Evolutionary conservation across 2,329 filamentous ascomycete species (phyloP), one percentile per base, ranked within the genome.

Genomic region (Trichophaea hybrida): DNA sequence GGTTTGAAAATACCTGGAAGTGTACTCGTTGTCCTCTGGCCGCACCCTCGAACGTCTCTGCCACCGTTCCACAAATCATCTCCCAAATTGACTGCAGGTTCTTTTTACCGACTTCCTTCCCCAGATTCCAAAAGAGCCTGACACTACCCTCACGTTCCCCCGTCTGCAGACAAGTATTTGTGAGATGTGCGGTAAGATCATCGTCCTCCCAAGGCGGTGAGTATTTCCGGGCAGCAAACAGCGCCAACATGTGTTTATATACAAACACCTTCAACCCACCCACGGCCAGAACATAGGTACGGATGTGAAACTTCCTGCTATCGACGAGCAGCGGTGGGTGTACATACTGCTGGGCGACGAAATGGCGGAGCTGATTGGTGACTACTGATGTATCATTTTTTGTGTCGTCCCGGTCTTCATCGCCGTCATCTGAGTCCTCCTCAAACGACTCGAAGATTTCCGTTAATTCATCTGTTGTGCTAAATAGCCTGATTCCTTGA

Each of bases 281-380:
- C 1, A 83, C 77, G 56, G 88, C 87, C 61, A 95, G 78, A 31
- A 95, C 87, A 72, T 98, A 98, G 1, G 86, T 88, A 49, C 93
- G 80, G 69, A 98, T 88, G 74, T 98, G 93, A 74, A 97, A 98
- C 73, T 98, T 98, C n/a, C 74, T 75, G 33, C 76, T 78, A 2
- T 75, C 77, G 13, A 91, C 75, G 10, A 96, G 78, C 2, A 97
- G 79, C 0, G 91, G 90, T 1, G 85, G 87, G 71, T 94, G 81
- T 68, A 98, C 91, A 73, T 98, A 98, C 0, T 88, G 88, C 72
- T 98, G 93, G 4, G 86, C 90, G 69, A 97, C 83, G 74, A 98
- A 98, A 74, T 98, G 91, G 61, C 93, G 85, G 54, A 98, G 83
- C 70, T 96, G 89, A 0, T 87, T 93, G 2, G 91, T 88, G 59